Conservation (phyloP, 1,284 basidiomycete genomes). For the Rhodotorula sp. region DNA sequence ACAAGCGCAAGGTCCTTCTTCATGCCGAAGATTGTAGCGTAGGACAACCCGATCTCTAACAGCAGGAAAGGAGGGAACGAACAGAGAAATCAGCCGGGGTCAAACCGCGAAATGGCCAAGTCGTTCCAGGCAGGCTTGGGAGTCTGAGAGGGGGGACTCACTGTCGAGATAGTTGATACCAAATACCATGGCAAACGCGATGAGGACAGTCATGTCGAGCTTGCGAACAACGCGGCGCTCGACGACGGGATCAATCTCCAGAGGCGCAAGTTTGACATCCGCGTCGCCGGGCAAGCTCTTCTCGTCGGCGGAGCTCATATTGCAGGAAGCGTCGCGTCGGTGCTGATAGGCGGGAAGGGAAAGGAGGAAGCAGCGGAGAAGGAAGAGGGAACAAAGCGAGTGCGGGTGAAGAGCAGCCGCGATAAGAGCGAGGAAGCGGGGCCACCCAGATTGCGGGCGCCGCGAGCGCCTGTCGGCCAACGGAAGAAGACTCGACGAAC, state of each 20-base stretch:
- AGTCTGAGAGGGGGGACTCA: background rate
- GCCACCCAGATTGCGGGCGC: background rate
- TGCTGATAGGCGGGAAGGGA: background rate
- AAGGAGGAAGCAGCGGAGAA: background rate
- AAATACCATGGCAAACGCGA: constrained; percentile 15
- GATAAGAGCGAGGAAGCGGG: background rate
- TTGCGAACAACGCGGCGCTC: constrained; percentile 36
- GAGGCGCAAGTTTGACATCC: background rate
- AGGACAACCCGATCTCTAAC: constrained; percentile 21
- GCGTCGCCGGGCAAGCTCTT: constrained; percentile 6
- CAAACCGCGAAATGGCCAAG: background rate
- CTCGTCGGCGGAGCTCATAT: constrained; percentile 1
- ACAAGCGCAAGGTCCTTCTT: constrained; percentile 14
- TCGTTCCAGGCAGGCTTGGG: too few relatives aligned
- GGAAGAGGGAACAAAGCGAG: background rate
- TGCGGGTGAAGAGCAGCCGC: too few relatives aligned
- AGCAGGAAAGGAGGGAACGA: background rate
- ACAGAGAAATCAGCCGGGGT: background rate
- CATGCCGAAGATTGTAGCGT: constrained; percentile 37
- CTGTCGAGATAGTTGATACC: constrained; percentile 9
- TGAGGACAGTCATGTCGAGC: constrained; percentile 35
- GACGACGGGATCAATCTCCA: constrained; percentile 23
- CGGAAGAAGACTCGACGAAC: background rate
- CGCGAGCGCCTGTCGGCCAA: background rate
- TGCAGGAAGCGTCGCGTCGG: background rate